These are phyloP conservation scores for Casuarina cunninghamiana DNA, from an alignment of 306 rosid species.

Conservation along the genomic window DNA sequence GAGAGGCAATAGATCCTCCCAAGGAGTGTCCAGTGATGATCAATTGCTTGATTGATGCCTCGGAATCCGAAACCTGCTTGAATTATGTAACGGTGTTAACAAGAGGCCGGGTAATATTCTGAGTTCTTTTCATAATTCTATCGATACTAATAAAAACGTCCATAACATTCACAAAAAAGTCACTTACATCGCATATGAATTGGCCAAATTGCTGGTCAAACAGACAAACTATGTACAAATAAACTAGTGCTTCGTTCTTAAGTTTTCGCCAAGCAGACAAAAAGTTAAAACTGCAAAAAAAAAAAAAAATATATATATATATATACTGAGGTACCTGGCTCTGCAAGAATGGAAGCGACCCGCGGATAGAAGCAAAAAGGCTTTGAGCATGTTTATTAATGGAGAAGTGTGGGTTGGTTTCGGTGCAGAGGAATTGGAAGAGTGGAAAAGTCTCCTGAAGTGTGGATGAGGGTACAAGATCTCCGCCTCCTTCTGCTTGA, in stretches of 20 bases:
- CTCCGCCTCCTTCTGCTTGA: not conserved
- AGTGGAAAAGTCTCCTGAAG: conserved; percentile 23
- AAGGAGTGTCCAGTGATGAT: conserved; percentile 60
- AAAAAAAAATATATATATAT: not conserved
- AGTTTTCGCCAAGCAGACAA: not conserved
- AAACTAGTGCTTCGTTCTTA: not conserved
- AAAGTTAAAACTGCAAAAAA: no score
- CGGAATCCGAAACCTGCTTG: conserved; percentile 12
- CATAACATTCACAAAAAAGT: not conserved
- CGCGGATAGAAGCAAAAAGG: conserved; percentile 20
- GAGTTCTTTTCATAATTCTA: not conserved
- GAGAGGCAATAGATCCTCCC: conserved; percentile 78
- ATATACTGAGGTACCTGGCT: conserved; percentile 24
- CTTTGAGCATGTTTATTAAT: conserved; percentile 32
- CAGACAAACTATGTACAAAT: no score
- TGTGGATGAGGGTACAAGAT: conserved; percentile 24
- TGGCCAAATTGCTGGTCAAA: no score
- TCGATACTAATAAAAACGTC: no score
- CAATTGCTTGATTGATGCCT: conserved; percentile 4
- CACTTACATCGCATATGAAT: not conserved
- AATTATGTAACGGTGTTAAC: not conserved
- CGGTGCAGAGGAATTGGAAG: conserved; percentile 48
- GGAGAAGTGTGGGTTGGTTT: conserved; percentile 19
- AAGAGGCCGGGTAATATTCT: not conserved
- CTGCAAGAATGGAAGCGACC: conserved; percentile 27